Evolutionary conservation across 78 protist species (phyloP).

Genomic region (Carpediemonas membranifera): DNA sequence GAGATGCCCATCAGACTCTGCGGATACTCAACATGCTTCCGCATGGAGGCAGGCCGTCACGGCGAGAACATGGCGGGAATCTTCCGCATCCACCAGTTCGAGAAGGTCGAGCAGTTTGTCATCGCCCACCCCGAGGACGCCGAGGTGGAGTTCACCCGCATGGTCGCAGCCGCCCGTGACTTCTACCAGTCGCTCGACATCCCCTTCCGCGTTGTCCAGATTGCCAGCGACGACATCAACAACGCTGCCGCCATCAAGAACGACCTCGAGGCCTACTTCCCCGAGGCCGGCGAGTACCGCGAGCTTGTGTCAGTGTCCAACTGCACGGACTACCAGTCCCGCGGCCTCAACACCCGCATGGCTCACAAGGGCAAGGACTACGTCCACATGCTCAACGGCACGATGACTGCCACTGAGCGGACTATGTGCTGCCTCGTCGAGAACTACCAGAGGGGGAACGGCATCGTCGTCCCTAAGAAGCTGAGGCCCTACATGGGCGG

Average conservation of each 20-base stretch:
- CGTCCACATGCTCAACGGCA: conserved; percentile 96
- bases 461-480: conserved; percentile 24
- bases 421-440: conserved; percentile 93
- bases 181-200: conserved; percentile 46
- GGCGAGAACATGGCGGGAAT: conserved; percentile 63
- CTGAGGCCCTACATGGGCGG: conserved; percentile 13
- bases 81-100: conserved; percentile 98
- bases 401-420: conserved; percentile 88
- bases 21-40: conserved; percentile 95
- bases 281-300: conserved; percentile 76
- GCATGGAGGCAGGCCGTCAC: conserved; percentile 83
- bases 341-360: conserved; percentile 50
- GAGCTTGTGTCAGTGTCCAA: conserved; percentile 99
- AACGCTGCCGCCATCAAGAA: conserved; percentile 97
- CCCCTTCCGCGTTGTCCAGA: conserved; percentile 89
- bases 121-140: conserved; percentile 78
- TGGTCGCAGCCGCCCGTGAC: conserved; percentile 17
- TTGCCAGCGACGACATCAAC: conserved; percentile 90
- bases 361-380: conserved; percentile 53
- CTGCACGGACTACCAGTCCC: conserved; percentile 92
- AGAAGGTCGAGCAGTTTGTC: conserved; percentile 95
- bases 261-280: conserved; percentile 99
- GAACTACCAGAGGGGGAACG: conserved; percentile 84
- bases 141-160: conserved; percentile 30
- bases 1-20: conserved; percentile 69